A percentile compares a stretch with the other conserved stretches of the same genome.
Conservation (phyloP, 495 filamentous ascomycete genomes). For the Filosporella fistucella region DNA sequence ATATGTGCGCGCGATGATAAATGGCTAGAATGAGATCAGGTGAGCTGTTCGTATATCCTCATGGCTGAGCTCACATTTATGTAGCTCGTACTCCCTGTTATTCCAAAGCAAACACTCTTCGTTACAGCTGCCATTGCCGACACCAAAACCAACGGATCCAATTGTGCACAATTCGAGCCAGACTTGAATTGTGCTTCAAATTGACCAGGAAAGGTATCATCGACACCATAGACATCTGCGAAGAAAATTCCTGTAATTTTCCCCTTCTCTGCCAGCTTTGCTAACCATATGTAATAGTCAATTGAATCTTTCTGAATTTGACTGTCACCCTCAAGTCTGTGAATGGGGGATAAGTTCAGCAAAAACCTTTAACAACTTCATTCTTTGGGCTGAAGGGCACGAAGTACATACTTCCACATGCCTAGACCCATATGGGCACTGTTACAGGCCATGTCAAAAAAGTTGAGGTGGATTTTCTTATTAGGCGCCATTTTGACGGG, state of each 20-base stretch:
- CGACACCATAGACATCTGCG: conserved; percentile 55
- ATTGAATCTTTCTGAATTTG: conserved; percentile 51
- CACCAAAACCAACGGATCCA: conserved; percentile 43
- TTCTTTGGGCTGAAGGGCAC: too few relatives aligned
- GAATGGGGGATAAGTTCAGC: too few relatives aligned
- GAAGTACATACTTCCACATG: conserved; percentile 34
- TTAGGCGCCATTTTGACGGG: conserved; percentile 25
- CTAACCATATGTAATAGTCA: conserved; percentile 56
- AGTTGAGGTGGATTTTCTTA: conserved; percentile 40
- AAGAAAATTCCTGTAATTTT: conserved; percentile 57
- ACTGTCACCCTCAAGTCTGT: conserved; percentile 50
- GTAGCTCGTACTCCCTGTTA: conserved; percentile 54
- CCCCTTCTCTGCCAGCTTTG: conserved; percentile 53
- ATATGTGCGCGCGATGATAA: conserved; percentile 52
- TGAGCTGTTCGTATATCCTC: neutral
- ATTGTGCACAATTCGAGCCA: conserved; percentile 8
- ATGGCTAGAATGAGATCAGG: conserved; percentile 40
- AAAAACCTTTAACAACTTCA: too few relatives aligned
- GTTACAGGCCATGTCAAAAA: conserved; percentile 42
- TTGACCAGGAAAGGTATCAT: conserved; percentile 44
- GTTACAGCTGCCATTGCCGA: conserved; percentile 54
- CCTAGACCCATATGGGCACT: conserved; percentile 40
- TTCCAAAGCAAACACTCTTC: conserved; percentile 47
- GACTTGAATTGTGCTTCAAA: neutral
- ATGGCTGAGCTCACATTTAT: neutral